Evolutionary conservation across 345 rosid genomes (phyloP).

Genomic region (Hibiscus mutabilis): DNA sequence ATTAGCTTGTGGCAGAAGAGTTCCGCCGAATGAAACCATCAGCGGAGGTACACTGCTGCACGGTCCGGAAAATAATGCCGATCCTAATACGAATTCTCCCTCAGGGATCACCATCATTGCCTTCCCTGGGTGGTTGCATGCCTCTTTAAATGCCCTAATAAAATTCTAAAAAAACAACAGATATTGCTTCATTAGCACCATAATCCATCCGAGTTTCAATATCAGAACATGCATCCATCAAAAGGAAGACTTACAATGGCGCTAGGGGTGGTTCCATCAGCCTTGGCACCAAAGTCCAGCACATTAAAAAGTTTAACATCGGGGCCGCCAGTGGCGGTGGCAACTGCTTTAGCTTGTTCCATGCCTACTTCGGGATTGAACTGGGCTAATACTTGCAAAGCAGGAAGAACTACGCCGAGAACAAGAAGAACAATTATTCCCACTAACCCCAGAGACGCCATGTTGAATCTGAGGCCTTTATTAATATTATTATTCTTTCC

Average conservation of each 20-base stretch:
- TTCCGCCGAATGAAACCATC: background rate
- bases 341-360: background rate
- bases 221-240: too few species aligned
- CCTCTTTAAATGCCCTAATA: conserved; percentile 13
- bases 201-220: background rate
- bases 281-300: conserved; percentile 8
- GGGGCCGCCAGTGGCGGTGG: background rate
- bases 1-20: background rate
- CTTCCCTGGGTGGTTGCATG: conserved; percentile 1
- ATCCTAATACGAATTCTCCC: conserved; percentile 1
- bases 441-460: background rate
- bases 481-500: background rate
- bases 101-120: conserved; percentile 15
- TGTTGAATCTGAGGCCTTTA: background rate
- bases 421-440: background rate
- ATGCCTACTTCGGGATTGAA: background rate
- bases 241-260: background rate
- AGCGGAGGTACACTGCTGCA: background rate
- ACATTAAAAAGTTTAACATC: background rate
- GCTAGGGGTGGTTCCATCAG: background rate
- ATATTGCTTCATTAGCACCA: too few species aligned
- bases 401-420: background rate
- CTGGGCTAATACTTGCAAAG: background rate
- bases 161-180: background rate
- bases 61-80: conserved; percentile 2